phyloP scores from a whole-genome alignment of 2,329 filamentous ascomycete species.

The Colletotrichum sp. region DNA sequence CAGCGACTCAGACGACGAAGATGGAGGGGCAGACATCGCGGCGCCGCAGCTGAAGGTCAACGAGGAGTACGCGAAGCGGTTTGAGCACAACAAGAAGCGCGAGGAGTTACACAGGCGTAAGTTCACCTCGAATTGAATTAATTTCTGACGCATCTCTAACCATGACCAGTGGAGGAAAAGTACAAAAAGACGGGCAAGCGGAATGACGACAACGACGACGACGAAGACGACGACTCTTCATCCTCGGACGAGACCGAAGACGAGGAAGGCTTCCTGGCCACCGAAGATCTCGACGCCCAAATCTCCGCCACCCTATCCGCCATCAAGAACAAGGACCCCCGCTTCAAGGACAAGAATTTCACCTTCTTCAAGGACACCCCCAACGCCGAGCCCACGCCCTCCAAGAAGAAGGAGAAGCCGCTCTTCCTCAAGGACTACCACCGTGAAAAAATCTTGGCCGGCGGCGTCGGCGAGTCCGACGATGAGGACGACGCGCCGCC shows the following conservation, averaged over 20 bases:
- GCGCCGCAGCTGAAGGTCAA: slow-evolving; percentile 76
- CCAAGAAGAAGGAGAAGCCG: slow-evolving; percentile 77
- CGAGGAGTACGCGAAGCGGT: slow-evolving; percentile 84
- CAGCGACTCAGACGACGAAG: slow-evolving; percentile 54
- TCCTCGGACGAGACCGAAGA: slow-evolving; percentile 86
- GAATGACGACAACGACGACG: slow-evolving; percentile 54
- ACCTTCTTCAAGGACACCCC: slow-evolving; percentile 72
- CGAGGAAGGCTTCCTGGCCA: slow-evolving; percentile 86
- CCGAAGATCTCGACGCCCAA: slow-evolving; percentile 82
- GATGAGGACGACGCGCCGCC: slow-evolving; percentile 56
- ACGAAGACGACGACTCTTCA: slow-evolving; percentile 63
- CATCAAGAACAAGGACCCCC: slow-evolving; percentile 88
- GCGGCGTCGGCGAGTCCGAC: slow-evolving; percentile 64
- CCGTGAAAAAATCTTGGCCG: slow-evolving; percentile 83
- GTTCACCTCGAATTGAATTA: slow-evolving; percentile 28
- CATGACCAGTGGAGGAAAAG: slow-evolving; percentile 80
- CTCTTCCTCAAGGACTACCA: slow-evolving; percentile 92
- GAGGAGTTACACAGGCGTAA: slow-evolving; percentile 78
- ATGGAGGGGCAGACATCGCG: slow-evolving; percentile 39
- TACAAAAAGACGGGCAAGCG: slow-evolving; percentile 57
- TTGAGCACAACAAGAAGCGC: slow-evolving; percentile 97
- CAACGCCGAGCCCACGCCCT: slow-evolving; percentile 28
- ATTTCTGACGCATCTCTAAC: background rate
- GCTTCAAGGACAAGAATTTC: slow-evolving; percentile 81
- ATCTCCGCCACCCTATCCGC: slow-evolving; percentile 88